Percentiles rank a stretch among this genome's conserved stretches.
These are phyloP conservation scores for Leccinum fuscescens DNA, from an alignment of 1,284 basidiomycete genomes.

Conservation along the genomic window DNA sequence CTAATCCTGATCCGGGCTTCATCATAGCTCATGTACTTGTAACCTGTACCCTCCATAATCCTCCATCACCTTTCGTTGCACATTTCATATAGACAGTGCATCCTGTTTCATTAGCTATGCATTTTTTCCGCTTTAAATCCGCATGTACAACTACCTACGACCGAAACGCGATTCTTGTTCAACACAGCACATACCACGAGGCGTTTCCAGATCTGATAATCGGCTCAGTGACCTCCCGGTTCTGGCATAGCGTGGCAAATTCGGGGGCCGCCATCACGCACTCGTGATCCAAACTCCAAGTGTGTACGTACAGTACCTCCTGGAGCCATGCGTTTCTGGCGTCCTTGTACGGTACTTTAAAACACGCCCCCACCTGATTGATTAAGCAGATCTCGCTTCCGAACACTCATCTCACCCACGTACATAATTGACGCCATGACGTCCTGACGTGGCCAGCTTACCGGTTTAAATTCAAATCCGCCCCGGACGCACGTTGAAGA, in stretches of 20 bases:
- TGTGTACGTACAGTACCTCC: not conserved
- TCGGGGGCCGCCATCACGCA: too few relatives aligned
- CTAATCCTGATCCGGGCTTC: not conserved
- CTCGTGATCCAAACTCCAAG: too few relatives aligned
- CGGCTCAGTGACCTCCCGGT: not conserved
- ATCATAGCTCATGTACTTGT: too few relatives aligned
- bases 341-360: not conserved
- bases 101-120: not conserved
- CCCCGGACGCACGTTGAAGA: not conserved
- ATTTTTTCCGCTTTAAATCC: not conserved
- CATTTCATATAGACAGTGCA: not conserved
- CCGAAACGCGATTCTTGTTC: not conserved
- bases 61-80: not conserved
- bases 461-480: not conserved
- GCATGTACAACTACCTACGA: not conserved
- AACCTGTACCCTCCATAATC: not conserved
- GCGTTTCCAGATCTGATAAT: not conserved
- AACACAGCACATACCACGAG: not conserved
- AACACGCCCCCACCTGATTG: not conserved
- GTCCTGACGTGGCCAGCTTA: not conserved
- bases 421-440: not conserved
- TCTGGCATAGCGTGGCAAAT: not conserved
- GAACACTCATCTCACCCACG: not conserved
- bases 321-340: not conserved
- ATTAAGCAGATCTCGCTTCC: not conserved